Evolutionary conservation across 257 asterid species (phyloP).

Genomic region (Buddleja alternifolia): DNA sequence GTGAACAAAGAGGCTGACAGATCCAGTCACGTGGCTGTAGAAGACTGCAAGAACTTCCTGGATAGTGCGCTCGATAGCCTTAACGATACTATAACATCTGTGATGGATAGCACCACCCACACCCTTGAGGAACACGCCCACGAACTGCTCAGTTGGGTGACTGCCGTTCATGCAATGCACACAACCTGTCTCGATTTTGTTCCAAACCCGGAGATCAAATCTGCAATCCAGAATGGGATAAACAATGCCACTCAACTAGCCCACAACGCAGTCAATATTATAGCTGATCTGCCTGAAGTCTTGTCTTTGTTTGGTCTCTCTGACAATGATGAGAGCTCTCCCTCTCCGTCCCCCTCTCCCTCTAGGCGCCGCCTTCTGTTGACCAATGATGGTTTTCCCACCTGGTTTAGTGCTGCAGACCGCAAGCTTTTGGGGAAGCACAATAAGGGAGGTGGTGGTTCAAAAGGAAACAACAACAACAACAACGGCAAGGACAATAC

Average conservation of each 20-base stretch:
- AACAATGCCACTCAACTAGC: constrained; percentile 57
- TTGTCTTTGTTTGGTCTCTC: constrained; percentile 8
- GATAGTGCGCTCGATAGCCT: constrained; percentile 50
- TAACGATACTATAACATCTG: constrained; percentile 38
- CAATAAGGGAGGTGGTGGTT: background rate
- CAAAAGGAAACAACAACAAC: too few species aligned
- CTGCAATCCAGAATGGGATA: constrained; percentile 45
- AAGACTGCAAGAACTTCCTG: constrained; percentile 64
- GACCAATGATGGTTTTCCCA: constrained; percentile 41
- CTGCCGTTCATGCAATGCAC: constrained; percentile 48
- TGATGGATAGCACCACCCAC: constrained; percentile 41
- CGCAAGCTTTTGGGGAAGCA: constrained; percentile 49
- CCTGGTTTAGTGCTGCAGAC: constrained; percentile 62
- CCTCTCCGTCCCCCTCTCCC: too few species aligned
- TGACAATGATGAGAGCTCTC: too few species aligned
- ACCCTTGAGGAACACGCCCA: constrained; percentile 39
- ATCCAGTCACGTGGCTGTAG: constrained; percentile 41
- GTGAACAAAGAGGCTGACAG: constrained; percentile 42
- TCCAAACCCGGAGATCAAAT: constrained; percentile 45
- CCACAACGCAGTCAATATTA: constrained; percentile 60
- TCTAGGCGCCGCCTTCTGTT: constrained; percentile 24
- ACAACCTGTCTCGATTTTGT: constrained; percentile 51
- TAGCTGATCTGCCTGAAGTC: constrained; percentile 44
- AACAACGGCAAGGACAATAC: too few species aligned
- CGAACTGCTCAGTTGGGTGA: constrained; percentile 63